Percentiles rank a stretch among this genome's conserved stretches.
Evolutionary conservation across 805 yeast species (phyloP).

Genomic region (Allodekkera sacchari): DNA sequence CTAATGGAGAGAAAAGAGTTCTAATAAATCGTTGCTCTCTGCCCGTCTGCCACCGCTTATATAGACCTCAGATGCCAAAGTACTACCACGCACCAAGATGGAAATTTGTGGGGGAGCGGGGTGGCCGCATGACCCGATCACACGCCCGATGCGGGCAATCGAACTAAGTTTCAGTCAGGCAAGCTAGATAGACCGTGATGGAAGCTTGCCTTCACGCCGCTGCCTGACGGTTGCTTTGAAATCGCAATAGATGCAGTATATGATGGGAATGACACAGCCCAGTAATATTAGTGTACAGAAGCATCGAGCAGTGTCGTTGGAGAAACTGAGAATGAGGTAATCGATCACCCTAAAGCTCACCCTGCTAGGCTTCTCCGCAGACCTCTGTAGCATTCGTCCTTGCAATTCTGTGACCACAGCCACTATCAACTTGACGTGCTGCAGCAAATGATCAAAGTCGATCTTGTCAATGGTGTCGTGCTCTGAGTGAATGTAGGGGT

Average conservation of each 20-base stretch:
- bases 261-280: conserved; percentile 2
- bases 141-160: too few relatives aligned
- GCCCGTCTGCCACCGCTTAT: too few relatives aligned
- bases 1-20: too few relatives aligned
- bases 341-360: conserved; percentile 11
- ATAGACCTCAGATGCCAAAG: too few relatives aligned
- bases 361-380: conserved; percentile 1
- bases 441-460: conserved; percentile 68
- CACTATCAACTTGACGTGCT: conserved; percentile 71
- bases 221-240: background rate
- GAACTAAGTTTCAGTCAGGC: too few relatives aligned
- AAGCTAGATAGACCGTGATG: too few relatives aligned
- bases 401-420: conserved; percentile 67
- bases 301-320: conserved; percentile 11
- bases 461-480: conserved; percentile 77
- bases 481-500: conserved; percentile 67
- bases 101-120: too few relatives aligned
- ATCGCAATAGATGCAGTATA: conserved; percentile 5
- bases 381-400: conserved; percentile 16
- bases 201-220: too few relatives aligned
- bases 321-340: conserved; percentile 7
- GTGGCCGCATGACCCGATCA: too few relatives aligned
- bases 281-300: conserved; percentile 4
- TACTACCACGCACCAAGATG: too few relatives aligned
- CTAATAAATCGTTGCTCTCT: too few relatives aligned